These are phyloP conservation scores for Secale cereale DNA, from an alignment of 176 grass and related monocot species.

Conservation along the genomic window DNA sequence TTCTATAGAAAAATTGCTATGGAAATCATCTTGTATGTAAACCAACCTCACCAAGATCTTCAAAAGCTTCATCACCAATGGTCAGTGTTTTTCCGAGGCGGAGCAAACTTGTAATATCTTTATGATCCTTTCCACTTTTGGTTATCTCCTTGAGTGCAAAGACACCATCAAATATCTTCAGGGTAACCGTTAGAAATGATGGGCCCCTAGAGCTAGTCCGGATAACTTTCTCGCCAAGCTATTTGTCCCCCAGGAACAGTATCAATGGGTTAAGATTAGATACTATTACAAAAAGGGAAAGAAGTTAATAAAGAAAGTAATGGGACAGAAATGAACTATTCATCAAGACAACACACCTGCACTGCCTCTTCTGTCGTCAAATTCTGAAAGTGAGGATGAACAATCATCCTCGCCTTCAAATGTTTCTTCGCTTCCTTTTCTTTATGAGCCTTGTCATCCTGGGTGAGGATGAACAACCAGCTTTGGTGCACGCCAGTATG, in stretches of 20 bases:
- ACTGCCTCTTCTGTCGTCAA: too few relatives aligned
- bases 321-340: too few relatives aligned
- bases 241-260: conserved; percentile 83
- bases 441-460: conserved; percentile 62
- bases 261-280: neutral
- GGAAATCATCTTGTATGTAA: too few relatives aligned
- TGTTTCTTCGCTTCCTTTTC: conserved; percentile 83
- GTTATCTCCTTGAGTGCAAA: conserved; percentile 92
- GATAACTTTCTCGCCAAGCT: conserved; percentile 82
- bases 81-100: too few relatives aligned
- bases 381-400: conserved; percentile 16
- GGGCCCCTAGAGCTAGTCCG: conserved; percentile 76
- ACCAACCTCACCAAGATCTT: too few relatives aligned
- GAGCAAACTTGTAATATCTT: too few relatives aligned
- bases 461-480: too few relatives aligned
- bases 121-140: conserved; percentile 68
- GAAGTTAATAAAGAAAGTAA: neutral
- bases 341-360: too few relatives aligned
- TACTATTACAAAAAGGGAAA: neutral
- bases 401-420: conserved; percentile 93
- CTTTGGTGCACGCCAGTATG: too few relatives aligned
- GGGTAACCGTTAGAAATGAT: conserved; percentile 76
- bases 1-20: too few relatives aligned
- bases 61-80: too few relatives aligned
- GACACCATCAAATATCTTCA: conserved; percentile 87